Conservation (phyloP, 2,329 filamentous ascomycete genomes). For the Colletotrichum cuscutae region DNA sequence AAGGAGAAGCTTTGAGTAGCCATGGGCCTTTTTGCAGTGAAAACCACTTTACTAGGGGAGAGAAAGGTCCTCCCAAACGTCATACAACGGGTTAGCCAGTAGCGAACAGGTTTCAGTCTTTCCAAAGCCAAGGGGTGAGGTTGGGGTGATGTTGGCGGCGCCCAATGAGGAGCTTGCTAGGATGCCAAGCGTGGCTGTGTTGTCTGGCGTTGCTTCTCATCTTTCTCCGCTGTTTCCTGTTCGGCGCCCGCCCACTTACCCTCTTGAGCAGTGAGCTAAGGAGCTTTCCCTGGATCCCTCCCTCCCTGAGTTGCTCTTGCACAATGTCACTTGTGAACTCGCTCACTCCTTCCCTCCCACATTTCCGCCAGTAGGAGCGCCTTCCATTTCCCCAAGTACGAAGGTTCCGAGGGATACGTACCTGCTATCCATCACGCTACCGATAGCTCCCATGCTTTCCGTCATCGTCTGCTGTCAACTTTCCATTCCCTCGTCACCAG, state of each 20-base stretch:
- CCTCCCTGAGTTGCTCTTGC: background rate
- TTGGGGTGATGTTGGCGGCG: background rate
- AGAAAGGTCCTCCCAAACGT: slow-evolving; percentile 19
- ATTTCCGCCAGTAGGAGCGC: background rate
- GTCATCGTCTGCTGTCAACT: background rate
- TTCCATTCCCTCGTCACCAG: background rate
- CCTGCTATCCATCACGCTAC: too few relatives aligned
- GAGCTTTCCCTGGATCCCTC: background rate
- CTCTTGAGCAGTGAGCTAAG: background rate
- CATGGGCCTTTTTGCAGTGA: background rate
- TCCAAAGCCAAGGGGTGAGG: slow-evolving; percentile 5
- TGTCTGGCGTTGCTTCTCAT: slow-evolving; percentile 30
- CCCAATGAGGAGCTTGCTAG: slow-evolving; percentile 14
- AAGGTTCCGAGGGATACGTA: too few relatives aligned
- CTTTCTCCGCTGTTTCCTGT: slow-evolving; percentile 32
- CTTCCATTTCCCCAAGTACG: background rate
- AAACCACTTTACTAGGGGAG: background rate
- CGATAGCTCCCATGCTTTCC: background rate
- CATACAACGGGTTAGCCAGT: slow-evolving; percentile 26
- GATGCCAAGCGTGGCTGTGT: slow-evolving; percentile 35
- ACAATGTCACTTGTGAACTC: too few relatives aligned
- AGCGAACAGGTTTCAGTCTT: slow-evolving; percentile 30
- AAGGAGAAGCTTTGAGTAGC: background rate
- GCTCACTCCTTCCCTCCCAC: background rate
- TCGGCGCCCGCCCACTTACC: background rate